Evolutionary conservation across 371 early-diverging fungal species (phyloP).

Genomic region (Mucor lusitanicus): DNA sequence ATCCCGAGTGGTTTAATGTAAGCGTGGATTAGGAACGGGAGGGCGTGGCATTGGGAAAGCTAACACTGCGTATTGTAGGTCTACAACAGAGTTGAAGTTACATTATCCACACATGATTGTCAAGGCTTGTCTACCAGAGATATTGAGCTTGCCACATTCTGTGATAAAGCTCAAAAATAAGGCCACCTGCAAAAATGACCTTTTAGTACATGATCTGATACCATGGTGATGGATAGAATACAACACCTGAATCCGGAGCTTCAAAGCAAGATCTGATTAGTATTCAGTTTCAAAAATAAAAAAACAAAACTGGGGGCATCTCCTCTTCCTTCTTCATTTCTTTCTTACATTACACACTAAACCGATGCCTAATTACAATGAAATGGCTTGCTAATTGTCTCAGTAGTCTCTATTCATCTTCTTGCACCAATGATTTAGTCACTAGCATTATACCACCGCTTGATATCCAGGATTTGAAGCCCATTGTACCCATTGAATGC

Average conservation of each 20-base stretch:
- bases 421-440: slow-evolving; percentile 19
- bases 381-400: slow-evolving; percentile 39
- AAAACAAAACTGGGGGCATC: not conserved
- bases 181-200: not conserved
- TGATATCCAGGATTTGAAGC: slow-evolving; percentile 24
- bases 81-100: slow-evolving; percentile 90
- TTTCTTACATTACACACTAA: not conserved
- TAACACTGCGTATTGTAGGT: slow-evolving; percentile 44
- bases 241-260: not conserved
- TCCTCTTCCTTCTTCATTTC: not conserved
- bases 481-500: slow-evolving; percentile 27
- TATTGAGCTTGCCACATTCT: slow-evolving; percentile 77
- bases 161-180: slow-evolving; percentile 43
- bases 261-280: not conserved
- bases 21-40: slow-evolving; percentile 1
- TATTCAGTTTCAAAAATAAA: not conserved
- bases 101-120: slow-evolving; percentile 90
- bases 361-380: slow-evolving; percentile 15
- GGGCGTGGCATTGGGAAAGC: not conserved
- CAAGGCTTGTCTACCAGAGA: slow-evolving; percentile 81
- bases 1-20: slow-evolving; percentile 95
- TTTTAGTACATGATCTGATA: not conserved
- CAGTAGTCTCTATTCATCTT: slow-evolving; percentile 26
- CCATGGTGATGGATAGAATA: not conserved
- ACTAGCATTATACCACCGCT: slow-evolving; percentile 26